Base-by-base conservation (phyloP, 179 eudicot genomes). In the Heliamphora ciliata region DNA sequence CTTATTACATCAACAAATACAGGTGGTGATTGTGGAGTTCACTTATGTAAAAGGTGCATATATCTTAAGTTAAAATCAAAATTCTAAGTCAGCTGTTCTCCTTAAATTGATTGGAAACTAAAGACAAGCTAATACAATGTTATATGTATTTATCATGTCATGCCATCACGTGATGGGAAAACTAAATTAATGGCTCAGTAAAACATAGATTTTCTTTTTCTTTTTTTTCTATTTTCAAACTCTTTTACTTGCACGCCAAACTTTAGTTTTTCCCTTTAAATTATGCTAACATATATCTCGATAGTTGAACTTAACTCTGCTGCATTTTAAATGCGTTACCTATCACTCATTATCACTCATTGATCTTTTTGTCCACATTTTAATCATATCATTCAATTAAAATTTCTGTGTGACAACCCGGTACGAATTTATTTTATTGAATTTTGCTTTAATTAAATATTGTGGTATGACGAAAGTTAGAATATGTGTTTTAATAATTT, bases 171-270 rank as follows among this genome's bases (percentile, higher is more conserved):
- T 63, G 72, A 65, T 48, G 46, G 46, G 56, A 78, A 61, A 60
- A 76, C 58, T 3, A 17, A n/a, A 17, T n/a, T 48, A 10, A 48
- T 65, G 52, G 55, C 81, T 44, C 72, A n/a, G 71, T 63, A n/a
- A 56, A 78, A 48, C 46, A 78, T 64, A 46, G 51, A 78, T 11
- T 56, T n/a, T n/a, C n/a, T n/a, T n/a, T n/a, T n/a, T n/a, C n/a
- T n/a, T n/a, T n/a, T n/a, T n/a, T n/a, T n/a, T n/a, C n/a, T n/a
- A n/a, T n/a, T n/a, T n/a, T n/a, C n/a, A n/a, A n/a, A 64, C 72
- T 14, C 6, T 1, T 77, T 21, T n/a, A n/a, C 55, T 64, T 48
- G 61, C 81, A 64, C 48, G 31, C 54, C 3, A 46, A 77, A 46
- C n/a, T n/a, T n/a, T n/a, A n/a, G n/a, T n/a, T n/a, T n/a, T n/a